Base-by-base conservation (phyloP, 306 rosid species). In the Cicer judaicum region DNA sequence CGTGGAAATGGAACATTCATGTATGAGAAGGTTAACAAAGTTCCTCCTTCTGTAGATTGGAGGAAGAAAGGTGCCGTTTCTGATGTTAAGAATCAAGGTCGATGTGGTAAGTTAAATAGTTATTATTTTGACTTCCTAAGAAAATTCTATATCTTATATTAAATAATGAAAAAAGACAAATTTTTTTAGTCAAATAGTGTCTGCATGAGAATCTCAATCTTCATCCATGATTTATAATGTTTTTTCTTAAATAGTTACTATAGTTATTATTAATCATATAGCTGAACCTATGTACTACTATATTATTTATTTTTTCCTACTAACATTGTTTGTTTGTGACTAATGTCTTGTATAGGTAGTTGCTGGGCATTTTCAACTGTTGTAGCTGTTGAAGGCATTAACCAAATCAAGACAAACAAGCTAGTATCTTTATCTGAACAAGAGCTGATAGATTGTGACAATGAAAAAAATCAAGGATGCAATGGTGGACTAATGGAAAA, bases 341-440 rank as follows among this genome's bases (percentile, higher is more conserved):
- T 73, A 49, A 52, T 74, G 65, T 75, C 50, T 10, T 21, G 7
- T 66, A 7, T 4, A 86, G 90, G 90, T 16, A 87, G 90, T 36
- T 87, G 90, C 16, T 87, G 90, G 90, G 90, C 88, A 0, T 87
- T 87, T 84, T 81, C 90, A 65, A 79, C 90, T 0, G 75, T 84
- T 46, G 90, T 61, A 40, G 86, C 90, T 2, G 88, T 87, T 49
- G 90, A 87, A 82, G 90, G 90, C 5, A 81, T 87, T 52, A 87
- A 87, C 79, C 84, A 87, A 73, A 81, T 87, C 72, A 84, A 54
- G 82, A 81, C 86, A 62, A 40, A 79, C 1, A 79, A 73, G 55
- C 46, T 87, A 41, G 79, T 81, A 1, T 5, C 90, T 4, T 73
- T 87, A 72, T 87, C 88, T 39, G 90, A 87, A 72, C 90, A 87